Conservation (phyloP, 345 rosid species). For the Ailanthus altissimus region DNA sequence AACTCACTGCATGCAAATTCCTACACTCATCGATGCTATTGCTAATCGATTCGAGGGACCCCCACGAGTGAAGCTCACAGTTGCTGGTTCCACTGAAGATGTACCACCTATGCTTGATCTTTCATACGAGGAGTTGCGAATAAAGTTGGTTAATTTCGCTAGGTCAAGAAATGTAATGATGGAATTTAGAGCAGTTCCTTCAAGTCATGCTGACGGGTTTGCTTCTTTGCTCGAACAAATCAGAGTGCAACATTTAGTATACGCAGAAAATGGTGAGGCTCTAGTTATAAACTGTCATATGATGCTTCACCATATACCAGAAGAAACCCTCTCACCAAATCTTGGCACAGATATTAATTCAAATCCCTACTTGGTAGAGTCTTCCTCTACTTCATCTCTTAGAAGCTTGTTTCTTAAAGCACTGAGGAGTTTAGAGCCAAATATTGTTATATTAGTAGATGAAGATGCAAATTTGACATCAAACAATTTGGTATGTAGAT, state of each 20-base stretch:
- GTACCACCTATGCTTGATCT: conserved; percentile 58
- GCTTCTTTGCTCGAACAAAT: conserved; percentile 64
- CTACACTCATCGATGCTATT: conserved; percentile 77
- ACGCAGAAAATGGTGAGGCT: conserved; percentile 52
- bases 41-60: conserved; percentile 55
- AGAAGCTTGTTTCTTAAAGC: conserved; percentile 59
- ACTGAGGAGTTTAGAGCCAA: conserved; percentile 65
- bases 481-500: conserved; percentile 52
- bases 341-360: conserved; percentile 13
- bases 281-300: conserved; percentile 82
- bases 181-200: conserved; percentile 60
- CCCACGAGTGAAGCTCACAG: conserved; percentile 73
- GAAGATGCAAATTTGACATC: conserved; percentile 86
- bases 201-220: conserved; percentile 68
- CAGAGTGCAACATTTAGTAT: conserved; percentile 50
- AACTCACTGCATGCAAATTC: conserved; percentile 97
- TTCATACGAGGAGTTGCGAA: conserved; percentile 68
- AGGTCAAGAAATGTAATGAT: conserved; percentile 61
- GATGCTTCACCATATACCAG: conserved; percentile 79
- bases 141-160: conserved; percentile 69
- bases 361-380: conserved; percentile 24
- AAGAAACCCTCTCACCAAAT: conserved; percentile 46
- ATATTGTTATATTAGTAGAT: conserved; percentile 64
- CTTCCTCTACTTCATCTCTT: conserved; percentile 37
- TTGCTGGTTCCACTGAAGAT: conserved; percentile 43